These are phyloP conservation scores for Colletotrichum sp. DNA, from an alignment of 2,329 filamentous ascomycete genomes.

Conservation along the genomic window DNA sequence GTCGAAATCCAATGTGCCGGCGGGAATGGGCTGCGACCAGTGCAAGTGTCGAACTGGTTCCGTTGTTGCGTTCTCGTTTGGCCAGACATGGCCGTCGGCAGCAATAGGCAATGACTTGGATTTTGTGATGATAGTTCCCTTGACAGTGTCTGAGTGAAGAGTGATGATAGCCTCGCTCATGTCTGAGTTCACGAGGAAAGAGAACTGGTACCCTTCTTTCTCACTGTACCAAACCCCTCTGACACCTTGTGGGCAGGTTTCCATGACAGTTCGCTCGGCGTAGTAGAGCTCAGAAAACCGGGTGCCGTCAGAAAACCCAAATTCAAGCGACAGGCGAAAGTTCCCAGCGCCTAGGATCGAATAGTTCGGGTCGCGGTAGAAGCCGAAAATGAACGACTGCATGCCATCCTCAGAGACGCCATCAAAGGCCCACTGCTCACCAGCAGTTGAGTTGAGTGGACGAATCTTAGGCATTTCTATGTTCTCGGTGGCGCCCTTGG, in stretches of 20 bases:
- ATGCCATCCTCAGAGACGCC: conserved; percentile 28
- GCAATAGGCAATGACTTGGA: conserved; percentile 4
- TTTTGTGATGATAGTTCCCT: conserved; percentile 20
- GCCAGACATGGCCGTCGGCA: background rate
- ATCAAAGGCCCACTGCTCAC: conserved; percentile 36
- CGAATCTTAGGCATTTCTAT: conserved; percentile 24
- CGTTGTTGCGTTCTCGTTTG: background rate
- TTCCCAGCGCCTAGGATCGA: conserved; percentile 31
- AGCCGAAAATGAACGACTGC: conserved; percentile 29
- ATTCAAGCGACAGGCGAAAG: conserved; percentile 28
- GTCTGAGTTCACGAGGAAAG: conserved; percentile 19
- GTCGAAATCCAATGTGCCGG: background rate
- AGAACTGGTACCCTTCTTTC: conserved; percentile 17
- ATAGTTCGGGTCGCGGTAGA: conserved; percentile 34
- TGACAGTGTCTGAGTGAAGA: conserved; percentile 7
- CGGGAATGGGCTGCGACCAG: conserved; percentile 6
- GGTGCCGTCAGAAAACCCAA: conserved; percentile 25
- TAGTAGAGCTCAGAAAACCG: conserved; percentile 29
- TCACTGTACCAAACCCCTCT: conserved; percentile 12
- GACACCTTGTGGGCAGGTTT: conserved; percentile 22
- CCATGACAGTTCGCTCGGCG: conserved; percentile 24
- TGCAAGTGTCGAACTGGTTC: background rate
- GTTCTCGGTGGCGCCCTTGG: background rate
- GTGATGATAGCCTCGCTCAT: conserved; percentile 16
- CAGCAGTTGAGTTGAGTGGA: conserved; percentile 28